Base-by-base conservation (phyloP, 1,284 basidiomycete species). In the Sutorius eximius region DNA sequence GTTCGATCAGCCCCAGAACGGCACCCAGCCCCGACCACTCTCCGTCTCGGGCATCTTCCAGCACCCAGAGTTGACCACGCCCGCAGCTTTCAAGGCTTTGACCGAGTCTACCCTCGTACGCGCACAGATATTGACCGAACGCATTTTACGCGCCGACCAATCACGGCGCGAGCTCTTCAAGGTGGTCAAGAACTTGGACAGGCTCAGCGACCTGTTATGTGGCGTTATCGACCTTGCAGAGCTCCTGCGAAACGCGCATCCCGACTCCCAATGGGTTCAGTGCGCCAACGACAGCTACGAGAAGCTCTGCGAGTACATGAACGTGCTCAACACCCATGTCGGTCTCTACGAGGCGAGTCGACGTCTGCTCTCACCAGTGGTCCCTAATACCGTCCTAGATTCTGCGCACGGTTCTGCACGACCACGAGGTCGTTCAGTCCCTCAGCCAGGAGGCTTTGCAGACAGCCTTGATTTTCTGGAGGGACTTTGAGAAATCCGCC, bases 141-240 rank as follows among this genome's bases (percentile, higher is more conserved):
- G 91, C 43, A 89, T 93, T 36, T 70, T 89, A 43, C 79, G 80
- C 12, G 84, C 87, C 18, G 75, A 77, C 53, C 78, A 85, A 61
- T 86, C 86, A 2, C 78, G 82, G 44, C 70, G 77, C 45, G 93
- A 95, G 66, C 78, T 96, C 52, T 76, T 87, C 57, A 83, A 86
- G 70, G 92, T 93, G 18, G 91, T 95, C 59, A 97, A 96, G 80
- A 95, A 95, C 67, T 76, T 99, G 57, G 96, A 99, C 74, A 80
- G 95, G 53, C 83, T 99, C 59, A 97, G 94, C 69, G 95, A 99
- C 75, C 80, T 97, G 68, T 77, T 99, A 3, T 99, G 96, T 67
- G 90, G 93, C 9, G 93, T 99, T 55, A 98, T 98, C 59, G 96
- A 99, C 74, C 85, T 98, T 63, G 92, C 94, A 54, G 96, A 99